Conservation (phyloP, 805 yeast species). For the Saturnispora besseyi region DNA sequence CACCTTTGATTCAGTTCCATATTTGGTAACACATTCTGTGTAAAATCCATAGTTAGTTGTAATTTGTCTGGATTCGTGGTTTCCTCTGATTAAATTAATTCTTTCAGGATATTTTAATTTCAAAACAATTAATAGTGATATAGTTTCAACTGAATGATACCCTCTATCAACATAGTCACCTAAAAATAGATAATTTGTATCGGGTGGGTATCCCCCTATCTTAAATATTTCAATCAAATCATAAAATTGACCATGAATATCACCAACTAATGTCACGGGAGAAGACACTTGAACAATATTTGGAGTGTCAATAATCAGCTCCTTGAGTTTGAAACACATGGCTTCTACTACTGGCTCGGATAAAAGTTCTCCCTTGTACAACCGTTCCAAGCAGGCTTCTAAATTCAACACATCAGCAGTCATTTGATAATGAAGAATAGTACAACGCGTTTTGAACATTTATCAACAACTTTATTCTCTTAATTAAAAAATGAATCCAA, state of each 20-base stretch:
- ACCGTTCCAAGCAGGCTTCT: conserved; percentile 61
- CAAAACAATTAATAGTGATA: conserved; percentile 68
- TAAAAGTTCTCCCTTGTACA: conserved; percentile 54
- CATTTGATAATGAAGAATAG: conserved; percentile 6
- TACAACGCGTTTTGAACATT: conserved; percentile 1
- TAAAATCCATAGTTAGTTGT: conserved; percentile 97
- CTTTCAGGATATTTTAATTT: conserved; percentile 84
- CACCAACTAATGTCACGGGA: conserved; percentile 95
- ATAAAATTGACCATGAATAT: conserved; percentile 95
- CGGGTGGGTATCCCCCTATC: conserved; percentile 90
- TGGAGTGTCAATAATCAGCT: conserved; percentile 67
- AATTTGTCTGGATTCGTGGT: conserved; percentile 93
- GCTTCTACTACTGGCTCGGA: conserved; percentile 66
- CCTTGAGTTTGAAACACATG: conserved; percentile 74
- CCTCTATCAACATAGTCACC: conserved; percentile 98
- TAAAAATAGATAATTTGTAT: conserved; percentile 82
- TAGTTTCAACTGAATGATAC: conserved; percentile 87
- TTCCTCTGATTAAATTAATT: conserved; percentile 79
- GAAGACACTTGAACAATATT: conserved; percentile 77
- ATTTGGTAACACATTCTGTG: conserved; percentile 86
- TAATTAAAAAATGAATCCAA: neutral
- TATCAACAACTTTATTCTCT: neutral
- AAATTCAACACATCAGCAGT: conserved; percentile 35
- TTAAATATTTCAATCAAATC: conserved; percentile 87
- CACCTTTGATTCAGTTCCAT: conserved; percentile 61